phyloP scores from a whole-genome alignment of 768 basidiomycete species.

The Rhizopogon vulgaris region DNA sequence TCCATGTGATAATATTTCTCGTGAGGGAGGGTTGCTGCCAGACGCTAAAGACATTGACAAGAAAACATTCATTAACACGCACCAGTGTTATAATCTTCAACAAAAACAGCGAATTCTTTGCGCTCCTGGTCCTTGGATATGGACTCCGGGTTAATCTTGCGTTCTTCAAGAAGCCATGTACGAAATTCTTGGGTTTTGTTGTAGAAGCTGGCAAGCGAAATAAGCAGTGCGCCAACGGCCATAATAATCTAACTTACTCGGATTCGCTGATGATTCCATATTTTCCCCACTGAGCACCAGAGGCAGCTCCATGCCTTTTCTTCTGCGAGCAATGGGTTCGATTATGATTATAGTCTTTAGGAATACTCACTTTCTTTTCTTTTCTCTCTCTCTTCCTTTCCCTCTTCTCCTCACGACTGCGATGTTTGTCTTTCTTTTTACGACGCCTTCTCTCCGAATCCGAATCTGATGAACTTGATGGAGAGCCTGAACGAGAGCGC shows the following conservation, averaged over 20 bases:
- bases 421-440: slow-evolving; percentile 41
- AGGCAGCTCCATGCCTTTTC: slow-evolving; percentile 42
- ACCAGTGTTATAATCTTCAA: slow-evolving; percentile 85
- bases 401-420: slow-evolving; percentile 42
- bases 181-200: slow-evolving; percentile 83
- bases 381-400: slow-evolving; percentile 61
- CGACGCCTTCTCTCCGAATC: slow-evolving; percentile 30
- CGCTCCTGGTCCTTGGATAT: slow-evolving; percentile 79
- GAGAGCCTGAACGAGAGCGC: slow-evolving; percentile 33
- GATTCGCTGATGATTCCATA: slow-evolving; percentile 80
- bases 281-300: slow-evolving; percentile 75
- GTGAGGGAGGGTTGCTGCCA: slow-evolving; percentile 80
- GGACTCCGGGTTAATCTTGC: slow-evolving; percentile 85
- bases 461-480: slow-evolving; percentile 36
- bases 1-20: slow-evolving; percentile 95
- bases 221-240: slow-evolving; percentile 5
- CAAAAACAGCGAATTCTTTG: slow-evolving; percentile 78
- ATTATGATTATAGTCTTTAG: background rate
- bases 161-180: slow-evolving; percentile 90
- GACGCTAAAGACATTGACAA: background rate
- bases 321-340: slow-evolving; percentile 37
- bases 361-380: slow-evolving; percentile 57
- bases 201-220: slow-evolving; percentile 52
- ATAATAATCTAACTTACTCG: slow-evolving; percentile 52
- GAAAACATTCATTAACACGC: slow-evolving; percentile 8